Base-by-base conservation (phyloP, 306 rosid species). In the Neltuma alba region DNA sequence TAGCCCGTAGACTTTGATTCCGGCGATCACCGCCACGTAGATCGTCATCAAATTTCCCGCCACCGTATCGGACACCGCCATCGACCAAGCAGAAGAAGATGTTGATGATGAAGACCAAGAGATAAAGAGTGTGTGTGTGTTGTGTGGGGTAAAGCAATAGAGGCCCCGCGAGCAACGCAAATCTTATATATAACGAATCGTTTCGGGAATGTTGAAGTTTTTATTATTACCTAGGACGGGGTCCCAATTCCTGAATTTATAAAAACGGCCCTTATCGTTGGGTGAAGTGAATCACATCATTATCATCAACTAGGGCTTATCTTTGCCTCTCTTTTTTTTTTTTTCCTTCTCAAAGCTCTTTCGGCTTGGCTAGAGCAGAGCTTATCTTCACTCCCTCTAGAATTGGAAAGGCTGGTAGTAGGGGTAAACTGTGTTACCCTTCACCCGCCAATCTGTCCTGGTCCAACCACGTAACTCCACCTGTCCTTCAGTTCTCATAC, bases 41-140 rank as follows among this genome's bases (percentile, higher is more conserved):
- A 91, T 73, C 68, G 76, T 44, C 50, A 89, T 86, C 62, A 93
- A 85, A 83, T 93, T 89, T 41, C 88, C 86, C 30, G 74, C 87
- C 31, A 91, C 91, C 0, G 76, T 55, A 44, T 93, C 98, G 16
- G 92, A 88, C 16, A 86, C 76, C 71, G 91, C 89, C 96, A 93
- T 91, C 1, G 44, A 3, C 33, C 9, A 2, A 36, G 3, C 15
- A 20, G 65, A 9, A 3, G 40, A 0, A 57, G 44, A 2, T 2
- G 61, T 4, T 2, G 34, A 5, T 7, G 4, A n/a, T 2, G 55
- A n/a, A 10, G 33, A 0, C 23, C 27, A 52, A 25, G 66, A 1
- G 8, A 44, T 15, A 27, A 58, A 12, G 5, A 14, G 37, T 5
- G 6, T 0, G 52, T 45, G 8, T 37, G n/a, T 1, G 20, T 28